These are phyloP conservation scores for Trichoderma simmonsii DNA, from an alignment of 2,329 filamentous ascomycete genomes.

Conservation along the genomic window DNA sequence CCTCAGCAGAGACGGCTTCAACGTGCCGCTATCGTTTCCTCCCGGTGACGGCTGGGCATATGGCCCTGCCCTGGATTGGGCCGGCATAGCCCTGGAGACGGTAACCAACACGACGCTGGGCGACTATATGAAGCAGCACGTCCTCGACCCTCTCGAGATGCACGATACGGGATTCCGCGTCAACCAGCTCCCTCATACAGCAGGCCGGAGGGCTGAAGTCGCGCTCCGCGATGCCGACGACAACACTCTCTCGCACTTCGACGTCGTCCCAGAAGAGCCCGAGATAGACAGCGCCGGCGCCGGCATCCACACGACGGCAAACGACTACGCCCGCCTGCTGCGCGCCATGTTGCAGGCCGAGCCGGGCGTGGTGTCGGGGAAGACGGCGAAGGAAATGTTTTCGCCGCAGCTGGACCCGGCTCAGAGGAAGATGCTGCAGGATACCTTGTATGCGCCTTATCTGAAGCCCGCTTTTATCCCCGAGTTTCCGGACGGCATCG, in stretches of 20 bases:
- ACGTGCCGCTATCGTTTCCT: slow-evolving; percentile 41
- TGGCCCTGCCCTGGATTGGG: slow-evolving; percentile 47
- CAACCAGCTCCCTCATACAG: slow-evolving; percentile 24
- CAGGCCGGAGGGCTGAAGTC: slow-evolving; percentile 25
- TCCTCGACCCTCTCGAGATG: slow-evolving; percentile 39
- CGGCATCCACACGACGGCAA: slow-evolving; percentile 41
- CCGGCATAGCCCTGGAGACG: slow-evolving; percentile 42
- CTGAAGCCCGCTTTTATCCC: slow-evolving; percentile 32
- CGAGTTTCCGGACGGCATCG: slow-evolving; percentile 34
- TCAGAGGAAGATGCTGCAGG: slow-evolving; percentile 25
- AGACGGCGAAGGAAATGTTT: slow-evolving; percentile 37
- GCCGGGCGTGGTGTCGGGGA: slow-evolving; percentile 29
- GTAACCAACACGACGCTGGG: slow-evolving; percentile 37
- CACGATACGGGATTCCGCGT: slow-evolving; percentile 38
- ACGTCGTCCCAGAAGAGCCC: slow-evolving; percentile 28
- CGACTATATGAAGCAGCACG: slow-evolving; percentile 36
- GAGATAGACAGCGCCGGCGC: slow-evolving; percentile 42
- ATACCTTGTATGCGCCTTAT: slow-evolving; percentile 21
- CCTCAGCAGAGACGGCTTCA: slow-evolving; percentile 37
- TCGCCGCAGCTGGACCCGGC: slow-evolving; percentile 39
- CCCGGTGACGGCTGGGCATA: slow-evolving; percentile 51
- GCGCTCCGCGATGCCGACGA: slow-evolving; percentile 24
- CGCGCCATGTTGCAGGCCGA: slow-evolving; percentile 31
- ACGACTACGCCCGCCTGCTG: slow-evolving; percentile 39
- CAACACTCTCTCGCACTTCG: not conserved